These are phyloP conservation scores for Friedmanniomyces endolithicus DNA, from an alignment of 495 filamentous ascomycete genomes.

Conservation along the genomic window DNA sequence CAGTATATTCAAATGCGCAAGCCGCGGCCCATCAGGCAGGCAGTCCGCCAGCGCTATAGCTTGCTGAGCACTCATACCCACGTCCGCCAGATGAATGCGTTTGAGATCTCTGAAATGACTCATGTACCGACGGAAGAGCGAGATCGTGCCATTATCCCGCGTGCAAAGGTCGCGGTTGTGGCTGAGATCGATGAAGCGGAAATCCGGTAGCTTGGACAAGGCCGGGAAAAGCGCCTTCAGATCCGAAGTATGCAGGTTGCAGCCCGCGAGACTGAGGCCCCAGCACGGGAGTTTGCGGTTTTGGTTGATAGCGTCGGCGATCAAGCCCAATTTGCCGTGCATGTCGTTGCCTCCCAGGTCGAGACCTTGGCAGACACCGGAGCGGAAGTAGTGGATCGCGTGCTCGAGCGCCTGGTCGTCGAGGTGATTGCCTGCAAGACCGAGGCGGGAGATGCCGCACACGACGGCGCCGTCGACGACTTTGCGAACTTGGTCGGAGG, in stretches of 20 bases:
- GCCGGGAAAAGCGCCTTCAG: slow-evolving; percentile 66
- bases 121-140: slow-evolving; percentile 66
- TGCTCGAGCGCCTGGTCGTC: slow-evolving; percentile 60
- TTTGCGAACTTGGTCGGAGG: slow-evolving; percentile 51
- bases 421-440: slow-evolving; percentile 70
- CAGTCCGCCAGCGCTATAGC: slow-evolving; percentile 82
- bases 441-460: slow-evolving; percentile 62
- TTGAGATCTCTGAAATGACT: slow-evolving; percentile 70
- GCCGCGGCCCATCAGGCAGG: slow-evolving; percentile 64
- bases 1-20: slow-evolving; percentile 79
- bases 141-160: slow-evolving; percentile 45
- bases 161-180: slow-evolving; percentile 78
- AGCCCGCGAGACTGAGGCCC: slow-evolving; percentile 79
- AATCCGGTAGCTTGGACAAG: slow-evolving; percentile 55
- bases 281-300: slow-evolving; percentile 47
- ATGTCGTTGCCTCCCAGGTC: slow-evolving; percentile 90
- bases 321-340: slow-evolving; percentile 51
- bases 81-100: slow-evolving; percentile 76
- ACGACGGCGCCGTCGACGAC: slow-evolving; percentile 65
- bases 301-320: slow-evolving; percentile 51
- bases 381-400: slow-evolving; percentile 59
- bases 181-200: slow-evolving; percentile 81
- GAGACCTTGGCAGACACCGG: slow-evolving; percentile 69
- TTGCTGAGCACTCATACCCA: slow-evolving; percentile 73
- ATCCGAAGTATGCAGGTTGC: slow-evolving; percentile 59